Base-by-base conservation (phyloP, 257 asterid species). In the Solanum bulbocastanum region DNA sequence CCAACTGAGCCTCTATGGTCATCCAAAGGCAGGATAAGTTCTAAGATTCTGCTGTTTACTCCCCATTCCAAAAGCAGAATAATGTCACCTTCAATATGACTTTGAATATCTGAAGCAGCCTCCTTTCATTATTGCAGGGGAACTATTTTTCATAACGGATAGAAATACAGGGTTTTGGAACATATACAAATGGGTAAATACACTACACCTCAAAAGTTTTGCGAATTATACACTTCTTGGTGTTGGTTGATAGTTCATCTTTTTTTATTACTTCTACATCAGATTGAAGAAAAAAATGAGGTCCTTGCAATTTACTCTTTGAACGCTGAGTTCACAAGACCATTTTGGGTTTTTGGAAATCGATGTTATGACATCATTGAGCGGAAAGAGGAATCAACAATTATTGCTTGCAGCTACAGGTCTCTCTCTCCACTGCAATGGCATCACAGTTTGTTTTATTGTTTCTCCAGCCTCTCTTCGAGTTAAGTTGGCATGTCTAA, bases 361-460 rank as follows among this genome's bases (percentile, higher is more conserved):
- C 95, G 86, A 93, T 93, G 98, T 14, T 97, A 92, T 82, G 99
- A 96, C 75, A 93, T 97, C 90, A 86, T 97, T 88, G 92, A 65
- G 86, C 87, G 88, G 68, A 90, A 93, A 86, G 90, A 83, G 49
- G 90, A 89, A 89, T 89, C 91, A 87, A 90, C 88, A 88, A 85
- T 95, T 87, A 90, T 97, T 90, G 98, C 98, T 90, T 97, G 98
- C 96, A 92, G 88, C 92, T 96, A 93, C 93, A 97, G 99, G 99
- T 95, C 87, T 87, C 89, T 27, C 83, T 62, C 65, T 76, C 88
- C 76, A 73, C 87, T 35, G 30, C 58, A 58, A 87, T 36, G 1
- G 9, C 23, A 82, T 75, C 60, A 82, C 83, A 36, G 40, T 32
- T 71, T 1, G 3, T 81, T 46, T 81, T 16, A 18, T 27, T 81